phyloP scores from a whole-genome alignment of 257 asterid species.

The Anisodus acutangulus region DNA sequence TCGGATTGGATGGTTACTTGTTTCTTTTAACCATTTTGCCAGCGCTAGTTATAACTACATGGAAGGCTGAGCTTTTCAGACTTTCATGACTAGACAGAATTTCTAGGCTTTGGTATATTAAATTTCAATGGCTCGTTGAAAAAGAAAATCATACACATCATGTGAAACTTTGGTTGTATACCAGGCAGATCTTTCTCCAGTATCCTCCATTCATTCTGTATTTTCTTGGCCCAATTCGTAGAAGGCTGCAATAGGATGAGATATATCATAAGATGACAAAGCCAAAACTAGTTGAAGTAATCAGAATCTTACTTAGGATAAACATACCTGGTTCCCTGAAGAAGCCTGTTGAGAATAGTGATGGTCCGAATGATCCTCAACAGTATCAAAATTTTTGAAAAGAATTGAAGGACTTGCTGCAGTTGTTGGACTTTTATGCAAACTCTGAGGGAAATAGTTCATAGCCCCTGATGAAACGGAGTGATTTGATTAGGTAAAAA shows the following conservation, averaged over 20 bases:
- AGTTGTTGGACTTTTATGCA: slow-evolving; percentile 37
- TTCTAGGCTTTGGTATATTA: too few species aligned
- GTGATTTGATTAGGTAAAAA: slow-evolving; percentile 32
- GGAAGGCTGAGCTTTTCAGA: too few species aligned
- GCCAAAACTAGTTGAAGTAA: background rate
- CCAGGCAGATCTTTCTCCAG: too few species aligned
- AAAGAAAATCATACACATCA: too few species aligned
- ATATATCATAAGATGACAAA: slow-evolving; percentile 28
- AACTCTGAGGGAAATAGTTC: slow-evolving; percentile 34
- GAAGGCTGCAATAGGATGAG: slow-evolving; percentile 52
- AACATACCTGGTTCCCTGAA: slow-evolving; percentile 55
- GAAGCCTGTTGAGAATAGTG: slow-evolving; percentile 46
- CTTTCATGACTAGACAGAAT: too few species aligned
- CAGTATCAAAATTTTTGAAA: slow-evolving; percentile 76
- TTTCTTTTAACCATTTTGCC: too few species aligned
- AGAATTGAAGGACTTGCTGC: slow-evolving; percentile 38
- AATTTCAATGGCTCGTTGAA: too few species aligned
- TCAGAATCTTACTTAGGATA: background rate
- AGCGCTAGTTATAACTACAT: too few species aligned
- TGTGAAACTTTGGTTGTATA: too few species aligned
- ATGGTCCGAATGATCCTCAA: slow-evolving; percentile 75
- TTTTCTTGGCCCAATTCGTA: slow-evolving; percentile 82
- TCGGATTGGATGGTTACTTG: too few species aligned
- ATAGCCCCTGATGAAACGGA: slow-evolving; percentile 32
- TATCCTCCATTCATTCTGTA: slow-evolving; percentile 95